phyloP scores from a whole-genome alignment of 202 grass and related monocot genomes.

The Saccharum hybrid region DNA sequence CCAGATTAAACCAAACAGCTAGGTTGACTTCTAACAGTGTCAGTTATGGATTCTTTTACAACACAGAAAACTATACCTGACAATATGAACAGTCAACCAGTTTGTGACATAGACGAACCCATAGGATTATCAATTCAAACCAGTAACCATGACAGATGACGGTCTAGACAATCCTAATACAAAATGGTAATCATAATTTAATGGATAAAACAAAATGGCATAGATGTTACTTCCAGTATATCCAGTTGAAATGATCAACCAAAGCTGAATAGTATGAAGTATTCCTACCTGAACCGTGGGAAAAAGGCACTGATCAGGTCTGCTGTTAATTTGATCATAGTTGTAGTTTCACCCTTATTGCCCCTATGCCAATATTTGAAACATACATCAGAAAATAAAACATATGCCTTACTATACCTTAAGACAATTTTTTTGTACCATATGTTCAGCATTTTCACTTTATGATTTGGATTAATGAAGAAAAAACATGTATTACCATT shows the following conservation, averaged over 20 bases:
- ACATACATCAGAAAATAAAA: conserved; percentile 38
- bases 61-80: background rate
- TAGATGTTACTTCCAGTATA: conserved; percentile 2
- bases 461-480: conserved; percentile 18
- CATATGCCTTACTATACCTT: background rate
- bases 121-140: conserved; percentile 19
- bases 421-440: background rate
- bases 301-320: conserved; percentile 85
- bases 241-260: background rate
- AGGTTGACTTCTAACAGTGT: conserved; percentile 16
- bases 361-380: conserved; percentile 43
- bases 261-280: conserved; percentile 22
- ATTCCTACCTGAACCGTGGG: conserved; percentile 78
- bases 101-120: background rate
- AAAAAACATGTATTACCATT: background rate
- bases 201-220: background rate
- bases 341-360: conserved; percentile 29
- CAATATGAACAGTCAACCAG: conserved; percentile 21
- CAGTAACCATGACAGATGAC: conserved; percentile 10
- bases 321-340: conserved; percentile 65
- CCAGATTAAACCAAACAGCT: background rate
- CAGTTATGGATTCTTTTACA: background rate
- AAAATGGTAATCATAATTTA: conserved; percentile 18
- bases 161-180: conserved; percentile 1
- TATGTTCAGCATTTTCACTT: conserved; percentile 9